Percentiles rank a stretch among this genome's conserved stretches.
phyloP scores from a whole-genome alignment of 495 filamentous ascomycete genomes.

The Ascodesmis nigricans region DNA sequence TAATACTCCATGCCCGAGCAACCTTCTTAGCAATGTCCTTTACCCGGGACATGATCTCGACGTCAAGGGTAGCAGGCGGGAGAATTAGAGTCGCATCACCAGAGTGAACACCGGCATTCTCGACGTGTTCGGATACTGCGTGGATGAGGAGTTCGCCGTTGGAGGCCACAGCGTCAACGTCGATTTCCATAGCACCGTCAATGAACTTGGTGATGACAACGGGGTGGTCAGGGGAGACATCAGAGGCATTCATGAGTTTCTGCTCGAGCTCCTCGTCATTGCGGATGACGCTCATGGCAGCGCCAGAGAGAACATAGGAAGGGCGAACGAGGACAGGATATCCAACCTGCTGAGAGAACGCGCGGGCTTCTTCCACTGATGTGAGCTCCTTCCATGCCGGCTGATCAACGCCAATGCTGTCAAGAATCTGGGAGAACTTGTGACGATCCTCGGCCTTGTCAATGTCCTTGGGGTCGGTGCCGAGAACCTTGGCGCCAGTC shows the following conservation, averaged over 20 bases:
- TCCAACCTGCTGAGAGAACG: constrained; percentile 67
- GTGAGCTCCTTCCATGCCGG: constrained; percentile 95
- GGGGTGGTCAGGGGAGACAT: constrained; percentile 88
- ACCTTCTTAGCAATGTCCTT: constrained; percentile 94
- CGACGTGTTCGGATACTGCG: constrained; percentile 90
- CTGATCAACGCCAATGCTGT: constrained; percentile 85
- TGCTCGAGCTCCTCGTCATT: constrained; percentile 72
- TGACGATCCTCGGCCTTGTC: constrained; percentile 94
- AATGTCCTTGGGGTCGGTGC: constrained; percentile 80
- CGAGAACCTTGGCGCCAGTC: constrained; percentile 70
- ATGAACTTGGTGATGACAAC: constrained; percentile 99
- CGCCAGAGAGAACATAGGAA: constrained; percentile 92
- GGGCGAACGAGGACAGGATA: constrained; percentile 92
- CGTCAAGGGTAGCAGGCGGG: constrained; percentile 61
- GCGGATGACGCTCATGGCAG: constrained; percentile 98
- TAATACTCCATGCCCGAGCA: constrained; percentile 90
- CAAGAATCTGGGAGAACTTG: constrained; percentile 94
- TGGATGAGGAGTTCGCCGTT: constrained; percentile 72
- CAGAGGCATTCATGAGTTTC: constrained; percentile 72
- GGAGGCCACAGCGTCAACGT: constrained; percentile 85
- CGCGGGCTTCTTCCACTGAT: constrained; percentile 63
- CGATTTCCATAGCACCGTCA: constrained; percentile 90
- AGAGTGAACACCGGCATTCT: constrained; percentile 94
- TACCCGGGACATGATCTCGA: constrained; percentile 53
- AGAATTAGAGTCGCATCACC: constrained; percentile 90